Base-by-base conservation (phyloP, 768 basidiomycete genomes). In the Amanita molliuscula region DNA sequence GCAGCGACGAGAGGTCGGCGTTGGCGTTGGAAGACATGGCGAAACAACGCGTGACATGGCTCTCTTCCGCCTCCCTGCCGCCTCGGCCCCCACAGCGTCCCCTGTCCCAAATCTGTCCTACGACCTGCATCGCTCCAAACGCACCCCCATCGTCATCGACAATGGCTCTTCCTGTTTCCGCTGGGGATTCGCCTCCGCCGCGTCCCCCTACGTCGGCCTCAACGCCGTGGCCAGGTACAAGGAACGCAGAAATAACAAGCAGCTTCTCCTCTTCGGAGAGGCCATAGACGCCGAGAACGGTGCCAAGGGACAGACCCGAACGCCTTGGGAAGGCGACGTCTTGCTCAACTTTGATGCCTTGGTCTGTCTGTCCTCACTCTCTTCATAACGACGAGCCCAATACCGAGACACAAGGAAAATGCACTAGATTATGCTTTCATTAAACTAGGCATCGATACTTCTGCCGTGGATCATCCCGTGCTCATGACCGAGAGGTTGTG, bases 311-410 rank as follows among this genome's bases (percentile, higher is more conserved):
- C 88, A 88, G 61, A 75, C 82, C 6, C 82, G 79, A 58, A 81
- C 80, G 0, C 84, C 95, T 48, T 98, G 88, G 84, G 96, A 99
- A 62, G 93, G 91, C 6, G 96, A 98, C 60, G 81, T 96, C 18
- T 64, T 97, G 42, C 74, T 91, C 57, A 93, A 92, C 65, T 88
- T 86, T 57, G 96, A 98, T 66, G 84, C 90, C 21, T 70, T 98
- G 75, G 95, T 97, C 67, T 74, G 41, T 47, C 28, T 6, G 33
- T 40, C 4, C 47, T 48, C 50, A 13, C 7, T 4, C 38, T 29
- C 23, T 31, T 33, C 23, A 26, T 25, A 6, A 21, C 20, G 37
- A 28, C 18, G 6, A n/a, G 26, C n/a, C 11, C 18, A 43, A 20
- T n/a, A 10, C 11, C 31, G 57, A 63, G 58, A 72, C 18, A 46